Evolutionary conservation across 2,329 filamentous ascomycete genomes (phyloP), one percentile per base, ranked within the genome.

Genomic region (Lecanoromycetidae sp.): DNA sequence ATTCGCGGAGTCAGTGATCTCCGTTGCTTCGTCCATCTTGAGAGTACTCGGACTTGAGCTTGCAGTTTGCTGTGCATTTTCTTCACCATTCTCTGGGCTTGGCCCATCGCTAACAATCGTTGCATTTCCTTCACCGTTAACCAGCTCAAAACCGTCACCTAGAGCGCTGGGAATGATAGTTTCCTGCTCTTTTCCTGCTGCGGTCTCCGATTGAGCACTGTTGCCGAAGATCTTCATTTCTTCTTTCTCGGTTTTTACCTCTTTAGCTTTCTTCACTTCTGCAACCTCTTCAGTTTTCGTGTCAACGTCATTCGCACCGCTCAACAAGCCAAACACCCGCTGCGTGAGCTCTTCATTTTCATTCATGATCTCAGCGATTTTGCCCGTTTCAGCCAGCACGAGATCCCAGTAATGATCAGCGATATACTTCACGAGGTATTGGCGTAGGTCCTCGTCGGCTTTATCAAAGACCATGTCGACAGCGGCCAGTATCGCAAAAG

Each of bases 361-460:
- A 3, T 25, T 3, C 37, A 50, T 45, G 5, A 38, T 15, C n/a
- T 46, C 19, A 1, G n/a, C 5, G 3, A 23, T 5, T 6, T 26
- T 46, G 25, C 13, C 37, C 4, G 20, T 46, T 5, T 50, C 48
- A 17, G 15, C 36, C 2, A 17, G 9, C 10, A 50, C 30, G 5
- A 50, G 9, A 1, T 17, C 13, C n/a, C 27, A 50, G 6, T 15
- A 48, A 2, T 48, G 33, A 4, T 45, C 29, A 7, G 49, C 49
- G 4, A 51, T 7, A 5, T 40, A 44, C 7, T 38, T 17, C 13
- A 44, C 25, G 7, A 51, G 22, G 19, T 40, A 48, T 23, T 36
- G 15, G 3, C 17, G 27, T 10, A 51, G 10, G 19, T 48, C 35
- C 15, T 26, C 20, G 4, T n/a, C 13, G 20, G 26, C 49, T 3